Conservation (phyloP, 2,329 filamentous ascomycete species). For the Ophiocordyceps robertsii region DNA sequence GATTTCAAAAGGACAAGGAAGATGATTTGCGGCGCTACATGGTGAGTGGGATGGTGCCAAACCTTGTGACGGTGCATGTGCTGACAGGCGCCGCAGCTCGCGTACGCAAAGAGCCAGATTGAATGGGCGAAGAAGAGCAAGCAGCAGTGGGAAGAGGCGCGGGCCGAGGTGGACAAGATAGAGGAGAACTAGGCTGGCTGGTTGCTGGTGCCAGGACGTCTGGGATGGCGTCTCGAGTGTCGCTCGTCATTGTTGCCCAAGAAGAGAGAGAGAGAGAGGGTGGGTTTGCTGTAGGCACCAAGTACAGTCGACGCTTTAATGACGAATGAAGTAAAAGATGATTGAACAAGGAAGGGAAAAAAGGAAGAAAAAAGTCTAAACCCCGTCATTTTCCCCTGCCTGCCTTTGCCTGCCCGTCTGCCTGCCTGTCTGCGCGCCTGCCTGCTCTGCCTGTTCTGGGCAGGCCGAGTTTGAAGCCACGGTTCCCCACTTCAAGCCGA, state of each 20-base stretch:
- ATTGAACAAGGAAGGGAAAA: too few species aligned
- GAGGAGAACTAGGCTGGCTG: constrained; percentile 35
- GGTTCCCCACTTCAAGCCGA: too few species aligned
- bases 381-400: too few species aligned
- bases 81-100: constrained; percentile 46
- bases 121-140: constrained; percentile 87
- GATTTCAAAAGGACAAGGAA: constrained; percentile 93
- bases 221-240: neutral
- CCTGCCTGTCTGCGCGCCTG: too few species aligned
- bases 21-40: constrained; percentile 88
- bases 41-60: constrained; percentile 43
- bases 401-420: too few species aligned
- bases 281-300: neutral
- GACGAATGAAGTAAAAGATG: neutral
- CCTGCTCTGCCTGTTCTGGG: too few species aligned
- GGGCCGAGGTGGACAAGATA: constrained; percentile 79
- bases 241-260: neutral
- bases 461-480: too few species aligned
- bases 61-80: neutral
- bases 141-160: constrained; percentile 86
- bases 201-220: neutral
- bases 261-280: neutral
- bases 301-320: neutral
- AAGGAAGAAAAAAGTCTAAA: neutral
- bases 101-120: constrained; percentile 83